Evolutionary conservation across 176 grass and related monocot species (phyloP).

Genomic region (Oryza punctata): DNA sequence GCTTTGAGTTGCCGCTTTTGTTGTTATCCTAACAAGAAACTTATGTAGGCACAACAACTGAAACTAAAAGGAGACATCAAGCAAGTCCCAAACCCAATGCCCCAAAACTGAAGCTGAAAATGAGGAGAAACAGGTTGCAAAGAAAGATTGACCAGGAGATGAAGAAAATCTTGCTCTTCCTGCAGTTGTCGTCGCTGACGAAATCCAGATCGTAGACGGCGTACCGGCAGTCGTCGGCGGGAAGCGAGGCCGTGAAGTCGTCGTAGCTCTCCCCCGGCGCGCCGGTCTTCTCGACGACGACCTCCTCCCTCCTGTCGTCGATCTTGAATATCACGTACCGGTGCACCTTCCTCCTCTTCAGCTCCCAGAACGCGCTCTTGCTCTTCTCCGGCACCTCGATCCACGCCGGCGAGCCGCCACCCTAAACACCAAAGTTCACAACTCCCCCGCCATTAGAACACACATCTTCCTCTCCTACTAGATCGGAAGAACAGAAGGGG

Average conservation of each 20-base stretch:
- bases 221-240: slow-evolving; percentile 67
- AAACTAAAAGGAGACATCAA: not conserved
- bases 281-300: slow-evolving; percentile 69
- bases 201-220: slow-evolving; percentile 81
- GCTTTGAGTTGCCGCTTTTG: not conserved
- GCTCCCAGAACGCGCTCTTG: slow-evolving; percentile 64
- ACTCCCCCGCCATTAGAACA: not conserved
- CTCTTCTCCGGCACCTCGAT: slow-evolving; percentile 58
- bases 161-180: slow-evolving; percentile 82
- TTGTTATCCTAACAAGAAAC: slow-evolving; percentile 6
- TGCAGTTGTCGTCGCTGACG: slow-evolving; percentile 72
- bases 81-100: not conserved
- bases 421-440: slow-evolving; percentile 21
- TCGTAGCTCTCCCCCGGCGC: slow-evolving; percentile 63
- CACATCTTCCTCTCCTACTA: slow-evolving; percentile 1
- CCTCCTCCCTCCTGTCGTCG: slow-evolving; percentile 62
- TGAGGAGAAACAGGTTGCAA: not conserved
- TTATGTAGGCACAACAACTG: not conserved
- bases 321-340: slow-evolving; percentile 81
- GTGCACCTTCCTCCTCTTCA: slow-evolving; percentile 69
- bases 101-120: not conserved
- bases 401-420: slow-evolving; percentile 52
- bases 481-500: not conserved
- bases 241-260: slow-evolving; percentile 65
- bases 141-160: slow-evolving; percentile 54